phyloP scores from a whole-genome alignment of 2,329 filamentous ascomycete genomes.

The Seiridium unicorne region DNA sequence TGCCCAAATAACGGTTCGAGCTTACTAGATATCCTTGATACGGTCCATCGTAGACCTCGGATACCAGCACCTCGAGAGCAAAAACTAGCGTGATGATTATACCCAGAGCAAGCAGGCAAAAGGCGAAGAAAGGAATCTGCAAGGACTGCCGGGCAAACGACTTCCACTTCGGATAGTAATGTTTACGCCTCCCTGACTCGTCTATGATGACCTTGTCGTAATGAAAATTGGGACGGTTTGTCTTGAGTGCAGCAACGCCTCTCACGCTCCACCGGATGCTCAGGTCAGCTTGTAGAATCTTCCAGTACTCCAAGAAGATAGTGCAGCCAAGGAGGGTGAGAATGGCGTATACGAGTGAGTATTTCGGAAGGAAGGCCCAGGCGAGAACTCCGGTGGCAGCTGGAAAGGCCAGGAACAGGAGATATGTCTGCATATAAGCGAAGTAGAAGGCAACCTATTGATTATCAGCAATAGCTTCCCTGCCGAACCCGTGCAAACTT shows the following conservation, averaged over 20 bases:
- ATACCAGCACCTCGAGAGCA: constrained; percentile 72
- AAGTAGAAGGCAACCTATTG: constrained; percentile 72
- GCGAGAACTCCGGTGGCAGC: constrained; percentile 66
- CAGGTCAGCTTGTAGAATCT: constrained; percentile 70
- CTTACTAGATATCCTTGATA: constrained; percentile 63
- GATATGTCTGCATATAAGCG: constrained; percentile 78
- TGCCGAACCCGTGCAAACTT: constrained; percentile 1
- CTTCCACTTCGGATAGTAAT: constrained; percentile 64
- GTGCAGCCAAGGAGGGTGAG: constrained; percentile 69
- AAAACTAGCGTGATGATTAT: constrained; percentile 68
- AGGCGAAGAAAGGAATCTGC: constrained; percentile 66
- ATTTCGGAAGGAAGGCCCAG: constrained; percentile 68
- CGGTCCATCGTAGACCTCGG: constrained; percentile 70
- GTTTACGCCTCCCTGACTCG: constrained; percentile 59
- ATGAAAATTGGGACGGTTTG: constrained; percentile 62
- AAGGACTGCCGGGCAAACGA: constrained; percentile 64
- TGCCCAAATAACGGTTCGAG: constrained; percentile 6
- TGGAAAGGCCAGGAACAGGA: constrained; percentile 68
- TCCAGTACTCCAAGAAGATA: constrained; percentile 78
- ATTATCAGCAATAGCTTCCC: neutral
- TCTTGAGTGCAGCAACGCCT: constrained; percentile 65
- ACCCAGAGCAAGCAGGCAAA: constrained; percentile 59
- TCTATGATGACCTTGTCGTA: constrained; percentile 63
- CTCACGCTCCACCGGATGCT: constrained; percentile 71
- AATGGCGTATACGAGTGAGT: constrained; percentile 68